Conservation (phyloP, 2,329 filamentous ascomycete genomes). For the Xylariaceae sp. region DNA sequence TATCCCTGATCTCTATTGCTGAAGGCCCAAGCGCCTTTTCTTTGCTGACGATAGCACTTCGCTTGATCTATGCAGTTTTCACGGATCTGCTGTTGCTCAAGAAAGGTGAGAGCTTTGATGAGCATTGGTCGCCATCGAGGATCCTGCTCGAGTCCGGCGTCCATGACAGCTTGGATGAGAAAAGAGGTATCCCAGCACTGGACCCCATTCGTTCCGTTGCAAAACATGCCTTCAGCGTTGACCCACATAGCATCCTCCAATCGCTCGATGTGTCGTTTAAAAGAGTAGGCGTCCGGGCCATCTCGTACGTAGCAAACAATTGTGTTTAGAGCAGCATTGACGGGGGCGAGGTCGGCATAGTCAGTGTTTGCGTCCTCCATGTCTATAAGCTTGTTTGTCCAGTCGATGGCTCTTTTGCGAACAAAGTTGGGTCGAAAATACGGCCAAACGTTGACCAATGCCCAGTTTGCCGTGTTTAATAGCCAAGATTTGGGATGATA, state of each 20-base stretch:
- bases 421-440: constrained; percentile 66
- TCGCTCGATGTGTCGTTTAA: constrained; percentile 74
- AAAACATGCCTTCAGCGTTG: constrained; percentile 86
- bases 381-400: constrained; percentile 77
- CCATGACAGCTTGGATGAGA: constrained; percentile 75
- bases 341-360: constrained; percentile 79
- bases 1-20: constrained; percentile 92
- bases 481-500: constrained; percentile 90
- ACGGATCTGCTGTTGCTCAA: constrained; percentile 87
- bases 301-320: constrained; percentile 80
- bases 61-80: constrained; percentile 76
- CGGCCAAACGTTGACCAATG: constrained; percentile 77
- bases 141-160: constrained; percentile 73
- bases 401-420: constrained; percentile 69
- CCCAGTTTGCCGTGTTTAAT: constrained; percentile 73
- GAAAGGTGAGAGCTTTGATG: constrained; percentile 73
- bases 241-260: constrained; percentile 88
- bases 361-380: constrained; percentile 94
- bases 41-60: constrained; percentile 80
- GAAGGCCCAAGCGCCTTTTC: constrained; percentile 95
- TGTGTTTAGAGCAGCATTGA: constrained; percentile 89
- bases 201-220: constrained; percentile 96
- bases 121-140: constrained; percentile 80
- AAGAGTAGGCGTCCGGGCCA: constrained; percentile 68
- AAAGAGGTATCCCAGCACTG: constrained; percentile 97